Conservation (phyloP, 176 grass and related monocot species). For the Zizania latifolia region DNA sequence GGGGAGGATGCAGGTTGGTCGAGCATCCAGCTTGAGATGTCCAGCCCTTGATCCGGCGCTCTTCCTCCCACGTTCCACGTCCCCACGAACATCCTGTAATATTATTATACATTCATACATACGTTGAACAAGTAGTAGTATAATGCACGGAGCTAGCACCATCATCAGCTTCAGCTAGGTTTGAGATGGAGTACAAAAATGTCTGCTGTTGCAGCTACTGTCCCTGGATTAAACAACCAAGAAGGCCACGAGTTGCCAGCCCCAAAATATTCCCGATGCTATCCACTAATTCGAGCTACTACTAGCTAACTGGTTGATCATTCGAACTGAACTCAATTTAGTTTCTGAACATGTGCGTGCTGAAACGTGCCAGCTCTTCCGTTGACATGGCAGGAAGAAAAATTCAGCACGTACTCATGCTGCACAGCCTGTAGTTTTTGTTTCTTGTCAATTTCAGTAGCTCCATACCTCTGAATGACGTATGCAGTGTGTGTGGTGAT, state of each 20-base stretch:
- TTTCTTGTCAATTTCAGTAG: background rate
- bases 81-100: constrained; percentile 67
- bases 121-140: background rate
- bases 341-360: background rate
- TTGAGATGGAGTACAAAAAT: background rate
- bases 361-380: background rate
- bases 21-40: constrained; percentile 62
- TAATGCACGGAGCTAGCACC: background rate
- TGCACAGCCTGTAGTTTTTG: background rate
- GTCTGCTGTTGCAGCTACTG: background rate
- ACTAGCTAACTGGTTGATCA: background rate
- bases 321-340: background rate
- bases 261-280: constrained; percentile 16
- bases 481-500: background rate
- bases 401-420: background rate
- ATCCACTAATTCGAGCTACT: background rate
- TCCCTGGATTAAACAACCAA: constrained; percentile 1
- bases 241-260: background rate
- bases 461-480: background rate
- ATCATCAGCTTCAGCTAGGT: constrained; percentile 6
- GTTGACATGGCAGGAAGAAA: constrained; percentile 2
- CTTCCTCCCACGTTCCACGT: constrained; percentile 95
- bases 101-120: no score
- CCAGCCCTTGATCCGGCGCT: constrained; percentile 41
- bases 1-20: constrained; percentile 26